Base-by-base conservation (phyloP, 805 yeast species). In the Lipomyces lipofer region DNA sequence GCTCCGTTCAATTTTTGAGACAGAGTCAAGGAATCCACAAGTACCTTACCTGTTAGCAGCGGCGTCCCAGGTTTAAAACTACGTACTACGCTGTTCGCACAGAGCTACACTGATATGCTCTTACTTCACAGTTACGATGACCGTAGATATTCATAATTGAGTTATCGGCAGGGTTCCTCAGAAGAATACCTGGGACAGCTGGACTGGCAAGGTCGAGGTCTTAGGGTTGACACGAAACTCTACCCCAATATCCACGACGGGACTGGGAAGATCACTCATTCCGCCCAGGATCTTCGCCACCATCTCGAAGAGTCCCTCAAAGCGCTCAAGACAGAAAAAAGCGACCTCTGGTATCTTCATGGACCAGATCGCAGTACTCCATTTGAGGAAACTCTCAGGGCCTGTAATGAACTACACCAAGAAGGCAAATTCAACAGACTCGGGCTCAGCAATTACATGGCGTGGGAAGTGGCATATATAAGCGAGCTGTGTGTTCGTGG, bases 391-490 rank as follows among this genome's bases (percentile, higher is more conserved):
- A 63, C 67, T 5, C 52, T 60, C 17, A 56, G 59, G 43, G 56
- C 64, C 15, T 57, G 65, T 17, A 47, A 62, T 29, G 62, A 53
- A 9, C 52, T 66, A 22, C 54, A 63, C 49, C 35, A 59, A 44
- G 49, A 49, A 42, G 68, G 68, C 9, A 55, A 53, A 40, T 66
- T 59, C 60, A 46, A 54, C 42, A 36, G 47, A 19, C 63, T 65
- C 40, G 69, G 68, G 15, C 25, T 66, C 10, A 64, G 67, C 10
- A 65, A 65, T 59, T 65, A 39, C 48, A 15, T 60, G 2, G 56
- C 64, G 2, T 53, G 42, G 15, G 66, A 61, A 9, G 67, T 64
- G 27, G 43, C 54, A 30, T 49, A 54, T 45, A 47, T 66, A 24
- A 3, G 35, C 21, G 47, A 38, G 8, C 44, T 27, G 27, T 24